A percentile compares a stretch with the other conserved stretches of the same genome.
These are phyloP conservation scores for Phytophthora pistaciae DNA, from an alignment of 352 stramenopile species.

Conservation along the genomic window DNA sequence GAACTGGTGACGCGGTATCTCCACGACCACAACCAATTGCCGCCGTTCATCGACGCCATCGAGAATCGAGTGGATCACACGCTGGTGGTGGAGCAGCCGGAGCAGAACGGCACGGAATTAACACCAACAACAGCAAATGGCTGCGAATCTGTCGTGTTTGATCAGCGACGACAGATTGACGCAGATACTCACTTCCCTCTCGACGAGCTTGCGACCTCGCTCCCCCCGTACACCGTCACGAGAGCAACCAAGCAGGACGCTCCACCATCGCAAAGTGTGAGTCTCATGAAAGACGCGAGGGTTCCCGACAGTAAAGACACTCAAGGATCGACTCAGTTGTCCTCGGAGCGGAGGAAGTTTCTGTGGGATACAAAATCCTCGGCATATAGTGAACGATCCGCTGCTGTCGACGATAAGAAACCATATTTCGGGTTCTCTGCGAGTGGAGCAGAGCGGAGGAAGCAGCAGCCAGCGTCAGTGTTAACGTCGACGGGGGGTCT, in stretches of 20 bases:
- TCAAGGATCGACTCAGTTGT: slow-evolving; percentile 18
- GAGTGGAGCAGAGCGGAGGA: slow-evolving; percentile 12
- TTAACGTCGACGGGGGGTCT: background rate
- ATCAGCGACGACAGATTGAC: slow-evolving; percentile 19
- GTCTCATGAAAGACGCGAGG: background rate
- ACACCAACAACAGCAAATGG: slow-evolving; percentile 16
- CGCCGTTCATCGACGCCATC: slow-evolving; percentile 63
- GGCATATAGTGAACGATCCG: background rate
- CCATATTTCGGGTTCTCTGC: slow-evolving; percentile 19
- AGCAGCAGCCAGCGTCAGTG: background rate
- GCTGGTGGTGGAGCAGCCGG: slow-evolving; percentile 39
- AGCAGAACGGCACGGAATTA: slow-evolving; percentile 33
- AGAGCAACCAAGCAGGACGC: background rate
- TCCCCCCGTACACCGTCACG: slow-evolving; percentile 22
- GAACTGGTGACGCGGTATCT: slow-evolving; percentile 67
- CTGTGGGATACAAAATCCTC: slow-evolving; percentile 36
- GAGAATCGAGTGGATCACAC: slow-evolving; percentile 18
- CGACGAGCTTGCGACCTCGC: slow-evolving; percentile 35
- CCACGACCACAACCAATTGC: slow-evolving; percentile 61
- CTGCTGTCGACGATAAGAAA: slow-evolving; percentile 28
- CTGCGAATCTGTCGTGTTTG: slow-evolving; percentile 12
- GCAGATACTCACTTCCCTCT: slow-evolving; percentile 33
- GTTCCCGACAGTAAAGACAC: background rate
- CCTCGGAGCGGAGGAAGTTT: slow-evolving; percentile 24
- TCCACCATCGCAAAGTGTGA: background rate